A percentile compares a stretch with the other conserved stretches of the same genome.
phyloP scores from a whole-genome alignment of 1,284 basidiomycete genomes.

The Ustilago crameri region DNA sequence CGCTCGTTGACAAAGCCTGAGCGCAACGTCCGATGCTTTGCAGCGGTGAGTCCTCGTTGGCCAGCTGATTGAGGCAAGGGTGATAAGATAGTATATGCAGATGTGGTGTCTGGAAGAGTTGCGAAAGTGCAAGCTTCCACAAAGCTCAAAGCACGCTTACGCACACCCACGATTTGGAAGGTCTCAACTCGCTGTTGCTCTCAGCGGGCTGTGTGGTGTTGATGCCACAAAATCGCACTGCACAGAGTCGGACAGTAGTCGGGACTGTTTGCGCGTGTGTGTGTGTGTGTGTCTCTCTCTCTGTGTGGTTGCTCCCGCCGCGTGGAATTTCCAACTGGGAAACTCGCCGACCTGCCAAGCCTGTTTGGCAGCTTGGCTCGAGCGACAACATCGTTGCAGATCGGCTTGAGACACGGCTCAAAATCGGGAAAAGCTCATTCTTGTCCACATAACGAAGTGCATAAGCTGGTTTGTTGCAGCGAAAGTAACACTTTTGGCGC shows the following conservation, averaged over 20 bases:
- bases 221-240: neutral
- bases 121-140: neutral
- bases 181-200: neutral
- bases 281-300: neutral
- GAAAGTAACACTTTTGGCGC: conserved; percentile 7
- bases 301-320: neutral
- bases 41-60: too few species aligned
- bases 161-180: neutral
- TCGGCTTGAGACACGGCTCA: neutral
- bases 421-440: neutral
- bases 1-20: neutral
- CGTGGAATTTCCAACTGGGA: neutral
- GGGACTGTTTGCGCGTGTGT: too few species aligned
- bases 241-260: too few species aligned
- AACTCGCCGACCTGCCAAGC: neutral
- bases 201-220: neutral
- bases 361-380: conserved; percentile 5
- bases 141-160: neutral
- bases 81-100: too few species aligned
- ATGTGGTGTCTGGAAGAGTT: neutral
- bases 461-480: too few species aligned
- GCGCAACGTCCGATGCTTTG: neutral
- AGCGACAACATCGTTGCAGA: neutral
- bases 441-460: conserved; percentile 15
- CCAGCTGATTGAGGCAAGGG: too few species aligned